These are phyloP conservation scores for Kondoa subrosea DNA, from an alignment of 768 basidiomycete genomes.

Conservation along the genomic window DNA sequence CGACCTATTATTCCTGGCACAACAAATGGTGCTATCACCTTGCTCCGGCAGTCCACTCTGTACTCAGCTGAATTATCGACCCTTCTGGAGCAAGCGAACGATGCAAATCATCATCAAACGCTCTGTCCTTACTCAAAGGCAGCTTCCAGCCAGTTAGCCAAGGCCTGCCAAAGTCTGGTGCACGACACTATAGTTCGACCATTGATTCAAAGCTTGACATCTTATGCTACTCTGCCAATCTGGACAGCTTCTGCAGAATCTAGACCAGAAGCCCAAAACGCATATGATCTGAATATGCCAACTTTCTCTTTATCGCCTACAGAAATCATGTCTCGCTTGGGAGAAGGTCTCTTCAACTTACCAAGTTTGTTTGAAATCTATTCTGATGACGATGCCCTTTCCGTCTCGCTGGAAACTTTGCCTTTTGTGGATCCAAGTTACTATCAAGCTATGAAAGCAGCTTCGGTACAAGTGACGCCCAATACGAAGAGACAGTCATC, in stretches of 20 bases:
- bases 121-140: slow-evolving; percentile 21
- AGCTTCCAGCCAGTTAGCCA: slow-evolving; percentile 22
- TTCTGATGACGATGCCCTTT: slow-evolving; percentile 64
- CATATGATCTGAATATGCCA: slow-evolving; percentile 48
- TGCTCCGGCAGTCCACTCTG: slow-evolving; percentile 64
- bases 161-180: slow-evolving; percentile 55
- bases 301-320: slow-evolving; percentile 86
- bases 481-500: slow-evolving; percentile 7
- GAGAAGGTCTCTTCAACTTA: slow-evolving; percentile 85
- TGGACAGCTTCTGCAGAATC: slow-evolving; percentile 44
- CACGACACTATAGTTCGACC: slow-evolving; percentile 74
- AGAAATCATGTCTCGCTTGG: slow-evolving; percentile 68
- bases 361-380: slow-evolving; percentile 88
- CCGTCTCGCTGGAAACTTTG: slow-evolving; percentile 68
- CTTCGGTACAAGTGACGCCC: background rate
- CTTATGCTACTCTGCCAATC: slow-evolving; percentile 50
- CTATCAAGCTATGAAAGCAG: slow-evolving; percentile 17
- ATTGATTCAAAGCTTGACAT: slow-evolving; percentile 50
- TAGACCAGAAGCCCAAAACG: slow-evolving; percentile 39
- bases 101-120: slow-evolving; percentile 8
- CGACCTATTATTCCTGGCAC: slow-evolving; percentile 44
- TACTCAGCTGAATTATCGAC: slow-evolving; percentile 60
- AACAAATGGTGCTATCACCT: slow-evolving; percentile 46
- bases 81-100: slow-evolving; percentile 36
- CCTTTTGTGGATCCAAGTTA: slow-evolving; percentile 49